Evolutionary conservation across 1,284 basidiomycete species (phyloP), one percentile per base, ranked within the genome.

Genomic region (Erythrobasidium hasegawianum): DNA sequence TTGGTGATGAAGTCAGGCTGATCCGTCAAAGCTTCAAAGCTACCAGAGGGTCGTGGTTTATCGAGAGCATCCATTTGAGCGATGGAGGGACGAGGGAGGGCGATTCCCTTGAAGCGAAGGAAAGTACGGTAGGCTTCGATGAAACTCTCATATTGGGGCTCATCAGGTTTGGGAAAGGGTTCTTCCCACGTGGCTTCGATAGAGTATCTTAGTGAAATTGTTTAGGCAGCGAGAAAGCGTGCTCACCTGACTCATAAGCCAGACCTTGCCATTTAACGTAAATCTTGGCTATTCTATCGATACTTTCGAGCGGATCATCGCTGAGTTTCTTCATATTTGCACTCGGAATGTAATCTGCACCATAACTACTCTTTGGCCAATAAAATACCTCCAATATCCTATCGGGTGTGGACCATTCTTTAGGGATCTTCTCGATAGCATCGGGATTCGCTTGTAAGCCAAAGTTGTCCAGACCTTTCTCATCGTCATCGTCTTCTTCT

Each of bases 181-280:
- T 45, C 8, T n/a, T 67, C 59, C 67, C 61, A 68, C 2, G 55
- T 57, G 2, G 67, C 61, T 47, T 11, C 18, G 2, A 38, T n/a
- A 27, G 18, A 7, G 14, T 14, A 7, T 47, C 11, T 59, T 14
- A 59, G 57, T 11, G 4, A 18, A 59, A n/a, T n/a, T 4, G 11
- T 3, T 9, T 39, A 13, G 26, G n/a, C 10, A 24, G n/a, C 39
- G 13, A 22, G 20, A n/a, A 11, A 47, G 16, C 20, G 5, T 22
- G 50, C 68, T 18, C 45, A 70, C 72, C 40, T 8, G 64, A 39
- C 1, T 53, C 40, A 58, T 74, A 74, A 0, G 72, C 60, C 0
- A 74, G 62, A 16, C 70, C 71, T 24, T 70, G 55, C 72, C 72
- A 74, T 59, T 74, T 74, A 65, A 74, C 43, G 64, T 71, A 71